Evolutionary conservation across 495 filamentous ascomycete genomes (phyloP).

Genomic region (Opeltia flavorubescens): DNA sequence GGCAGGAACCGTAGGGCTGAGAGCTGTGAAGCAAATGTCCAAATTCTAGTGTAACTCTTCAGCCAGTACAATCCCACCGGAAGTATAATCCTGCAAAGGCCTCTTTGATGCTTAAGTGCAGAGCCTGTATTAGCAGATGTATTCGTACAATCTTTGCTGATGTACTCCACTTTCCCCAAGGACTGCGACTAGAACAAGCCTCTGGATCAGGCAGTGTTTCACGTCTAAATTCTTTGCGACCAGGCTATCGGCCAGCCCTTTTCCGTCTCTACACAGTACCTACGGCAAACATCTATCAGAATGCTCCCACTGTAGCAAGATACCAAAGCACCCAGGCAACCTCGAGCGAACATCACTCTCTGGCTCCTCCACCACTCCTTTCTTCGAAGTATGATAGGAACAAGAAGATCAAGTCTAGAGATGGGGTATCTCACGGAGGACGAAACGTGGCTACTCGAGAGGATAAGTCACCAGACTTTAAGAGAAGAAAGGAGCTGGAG

Average conservation of each 20-base stretch:
- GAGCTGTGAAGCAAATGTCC: too few species aligned
- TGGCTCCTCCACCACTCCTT: background rate
- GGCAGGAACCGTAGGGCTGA: too few species aligned
- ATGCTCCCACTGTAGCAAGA: too few species aligned
- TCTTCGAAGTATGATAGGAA: background rate
- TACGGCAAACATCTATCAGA: too few species aligned
- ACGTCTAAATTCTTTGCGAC: too few species aligned
- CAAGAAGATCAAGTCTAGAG: background rate
- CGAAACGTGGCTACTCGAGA: background rate
- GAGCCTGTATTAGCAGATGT: conserved; percentile 15
- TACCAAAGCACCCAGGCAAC: background rate
- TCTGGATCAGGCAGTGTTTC: too few species aligned
- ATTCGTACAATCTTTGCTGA: conserved; percentile 9
- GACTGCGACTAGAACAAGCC: background rate
- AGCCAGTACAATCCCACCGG: too few species aligned
- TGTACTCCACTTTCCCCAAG: background rate
- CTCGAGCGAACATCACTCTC: background rate
- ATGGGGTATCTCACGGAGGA: too few species aligned
- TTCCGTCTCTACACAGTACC: too few species aligned
- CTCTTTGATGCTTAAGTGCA: conserved; percentile 15
- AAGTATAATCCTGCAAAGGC: background rate
- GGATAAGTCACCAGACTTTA: background rate
- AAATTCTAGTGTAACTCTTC: too few species aligned
- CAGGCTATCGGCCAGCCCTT: too few species aligned
- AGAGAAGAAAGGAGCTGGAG: conserved; percentile 12